A percentile compares a stretch with the other conserved stretches of the same genome.
phyloP scores from a whole-genome alignment of 371 early-diverging fungal species.

The Synchytrium microbalum region DNA sequence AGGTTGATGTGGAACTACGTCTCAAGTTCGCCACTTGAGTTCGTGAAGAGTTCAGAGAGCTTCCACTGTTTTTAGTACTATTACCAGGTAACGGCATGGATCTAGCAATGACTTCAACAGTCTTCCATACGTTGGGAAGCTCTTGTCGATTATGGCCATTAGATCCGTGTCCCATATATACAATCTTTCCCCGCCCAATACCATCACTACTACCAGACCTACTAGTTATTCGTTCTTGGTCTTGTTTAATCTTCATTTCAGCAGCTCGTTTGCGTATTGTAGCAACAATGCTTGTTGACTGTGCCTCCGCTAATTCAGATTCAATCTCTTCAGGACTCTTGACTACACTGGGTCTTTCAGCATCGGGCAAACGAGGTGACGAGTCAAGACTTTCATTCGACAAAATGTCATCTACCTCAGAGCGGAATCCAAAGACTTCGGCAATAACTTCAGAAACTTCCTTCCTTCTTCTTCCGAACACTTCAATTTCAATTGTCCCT shows the following conservation, averaged over 20 bases:
- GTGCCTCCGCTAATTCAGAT: neutral
- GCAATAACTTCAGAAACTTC: conserved; percentile 16
- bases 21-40: too few species aligned
- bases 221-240: neutral
- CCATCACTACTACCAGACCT: neutral
- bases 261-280: neutral
- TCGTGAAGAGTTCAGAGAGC: neutral
- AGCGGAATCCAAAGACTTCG: neutral
- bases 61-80: neutral
- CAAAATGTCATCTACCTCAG: conserved; percentile 7
- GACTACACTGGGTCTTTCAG: neutral
- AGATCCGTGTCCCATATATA: neutral
- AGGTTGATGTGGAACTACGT: neutral
- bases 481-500: conserved; percentile 25
- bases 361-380: neutral
- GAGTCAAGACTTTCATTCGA: neutral
- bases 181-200: neutral
- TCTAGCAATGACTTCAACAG: neutral
- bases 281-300: neutral
- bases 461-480: conserved; percentile 21
- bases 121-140: neutral
- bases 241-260: neutral
- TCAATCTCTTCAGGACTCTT: neutral
- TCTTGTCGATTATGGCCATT: neutral
- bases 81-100: neutral